These are phyloP conservation scores for Cutaneotrichosporon sp. DNA, from an alignment of 1,284 basidiomycete genomes.

Conservation along the genomic window DNA sequence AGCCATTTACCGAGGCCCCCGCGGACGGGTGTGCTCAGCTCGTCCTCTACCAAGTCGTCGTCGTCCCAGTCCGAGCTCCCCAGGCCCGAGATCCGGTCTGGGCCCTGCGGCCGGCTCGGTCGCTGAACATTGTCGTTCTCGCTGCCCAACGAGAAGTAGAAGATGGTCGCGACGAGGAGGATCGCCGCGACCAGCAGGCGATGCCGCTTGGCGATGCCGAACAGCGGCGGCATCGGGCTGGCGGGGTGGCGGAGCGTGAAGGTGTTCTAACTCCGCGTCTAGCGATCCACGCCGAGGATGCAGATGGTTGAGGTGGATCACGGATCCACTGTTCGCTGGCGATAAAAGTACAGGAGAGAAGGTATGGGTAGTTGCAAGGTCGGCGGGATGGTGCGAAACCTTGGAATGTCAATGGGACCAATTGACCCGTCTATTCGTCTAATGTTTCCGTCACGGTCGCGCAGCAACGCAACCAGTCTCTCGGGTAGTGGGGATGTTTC, in stretches of 20 bases:
- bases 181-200: conserved; percentile 9
- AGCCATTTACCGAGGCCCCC: conserved; percentile 1
- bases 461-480: no score
- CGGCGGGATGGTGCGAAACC: no score
- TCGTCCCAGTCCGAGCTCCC: conserved; percentile 5
- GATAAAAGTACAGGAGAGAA: no score
- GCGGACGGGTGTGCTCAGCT: conserved; percentile 2
- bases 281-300: no score
- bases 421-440: no score
- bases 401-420: no score
- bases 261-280: no score
- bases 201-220: conserved; percentile 11
- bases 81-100: background rate
- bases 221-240: conserved; percentile 7
- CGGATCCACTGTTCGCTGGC: no score
- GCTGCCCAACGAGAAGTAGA: background rate
- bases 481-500: no score
- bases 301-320: no score
- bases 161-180: conserved; percentile 2
- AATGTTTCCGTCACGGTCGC: no score
- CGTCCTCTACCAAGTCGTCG: conserved; percentile 8
- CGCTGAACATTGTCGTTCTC: background rate
- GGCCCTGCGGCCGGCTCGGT: background rate
- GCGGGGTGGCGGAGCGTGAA: background rate
- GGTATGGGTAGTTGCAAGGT: no score